Base-by-base conservation (phyloP, 495 filamentous ascomycete species). In the Trichocladium antarcticum region DNA sequence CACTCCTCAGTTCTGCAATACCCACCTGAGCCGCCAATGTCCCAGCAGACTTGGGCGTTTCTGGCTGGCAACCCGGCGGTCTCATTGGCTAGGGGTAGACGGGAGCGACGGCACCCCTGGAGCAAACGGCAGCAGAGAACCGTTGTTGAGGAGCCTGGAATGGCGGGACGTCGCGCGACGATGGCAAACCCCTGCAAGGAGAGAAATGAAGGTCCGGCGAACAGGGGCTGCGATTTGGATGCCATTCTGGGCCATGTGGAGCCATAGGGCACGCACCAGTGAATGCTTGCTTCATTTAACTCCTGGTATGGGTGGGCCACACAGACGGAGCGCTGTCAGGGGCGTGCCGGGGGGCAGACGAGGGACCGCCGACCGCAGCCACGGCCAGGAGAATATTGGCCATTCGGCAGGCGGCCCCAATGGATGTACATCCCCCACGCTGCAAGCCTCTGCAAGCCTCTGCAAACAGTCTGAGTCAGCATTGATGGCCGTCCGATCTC, bases 221-320 rank as follows among this genome's bases (percentile, higher is more conserved):
- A 27, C 24, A 27, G 24, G 24, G 24, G 24, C 8, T 8, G 24
- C 24, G 3, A 27, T 27, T 27, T 27, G 24, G 4, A 27, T 27
- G 4, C 4, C 24, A 27, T 27, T 27, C 24, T 8, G 4, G 8
- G 8, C 24, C 8, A 27, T 5, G 45, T 39, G 36, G 45, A 24
- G 37, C 45, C 36, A 32, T 38, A 47, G 31, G 35, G 35, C 37
- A 49, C 20, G 38, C 28, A 14, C 37, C 45, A 47, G 29, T 34
- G 16, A 31, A 19, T 37, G 42, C 35, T 15, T 20, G 45, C 14
- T 2, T 27, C 24, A 27, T 27, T 27, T 8, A 8, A 27, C 24
- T n/a, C 24, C 4, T 27, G 24, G 24, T 3, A 27, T 27, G 24
- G 2, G 36, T 31, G 45, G 37, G 45, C 27, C 12, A 5, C 1